A percentile compares a stretch with the other conserved stretches of the same genome.
Conservation (phyloP, 1,139 yeast genomes). For the Candida sanyaensis region DNA sequence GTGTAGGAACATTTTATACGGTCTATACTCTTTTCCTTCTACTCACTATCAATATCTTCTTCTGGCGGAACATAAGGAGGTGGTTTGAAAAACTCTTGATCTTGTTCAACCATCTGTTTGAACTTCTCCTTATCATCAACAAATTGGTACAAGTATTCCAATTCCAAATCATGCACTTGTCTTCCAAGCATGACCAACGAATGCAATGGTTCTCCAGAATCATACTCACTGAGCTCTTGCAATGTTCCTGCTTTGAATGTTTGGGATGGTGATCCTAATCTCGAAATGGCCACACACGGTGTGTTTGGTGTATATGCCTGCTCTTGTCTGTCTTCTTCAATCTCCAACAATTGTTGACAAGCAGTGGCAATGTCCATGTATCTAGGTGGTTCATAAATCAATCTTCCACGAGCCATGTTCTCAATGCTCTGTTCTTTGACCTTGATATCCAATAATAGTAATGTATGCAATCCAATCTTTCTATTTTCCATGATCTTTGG, state of each 20-base stretch:
- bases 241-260: constrained; percentile 83
- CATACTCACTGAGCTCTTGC: constrained; percentile 71
- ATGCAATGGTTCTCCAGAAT: constrained; percentile 93
- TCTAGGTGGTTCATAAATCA: constrained; percentile 94
- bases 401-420: constrained; percentile 90
- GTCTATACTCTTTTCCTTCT: not conserved
- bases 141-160: constrained; percentile 80
- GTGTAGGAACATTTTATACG: no score
- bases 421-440: constrained; percentile 96
- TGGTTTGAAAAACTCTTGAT: constrained; percentile 75
- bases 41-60: constrained; percentile 23
- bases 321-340: constrained; percentile 75
- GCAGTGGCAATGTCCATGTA: constrained; percentile 93
- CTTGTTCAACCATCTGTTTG: constrained; percentile 59
- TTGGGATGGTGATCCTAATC: constrained; percentile 87
- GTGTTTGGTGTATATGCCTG: constrained; percentile 81
- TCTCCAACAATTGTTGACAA: constrained; percentile 81
- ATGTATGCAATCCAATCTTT: constrained; percentile 85
- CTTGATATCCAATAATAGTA: constrained; percentile 85
- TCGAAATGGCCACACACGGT: constrained; percentile 90
- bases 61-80: constrained; percentile 48
- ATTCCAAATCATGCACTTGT: constrained; percentile 90
- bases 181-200: constrained; percentile 89
- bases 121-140: constrained; percentile 67
- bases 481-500: constrained; percentile 87